phyloP scores from a whole-genome alignment of 177 flowering plant genomes.

The Telopea speciosissima region DNA sequence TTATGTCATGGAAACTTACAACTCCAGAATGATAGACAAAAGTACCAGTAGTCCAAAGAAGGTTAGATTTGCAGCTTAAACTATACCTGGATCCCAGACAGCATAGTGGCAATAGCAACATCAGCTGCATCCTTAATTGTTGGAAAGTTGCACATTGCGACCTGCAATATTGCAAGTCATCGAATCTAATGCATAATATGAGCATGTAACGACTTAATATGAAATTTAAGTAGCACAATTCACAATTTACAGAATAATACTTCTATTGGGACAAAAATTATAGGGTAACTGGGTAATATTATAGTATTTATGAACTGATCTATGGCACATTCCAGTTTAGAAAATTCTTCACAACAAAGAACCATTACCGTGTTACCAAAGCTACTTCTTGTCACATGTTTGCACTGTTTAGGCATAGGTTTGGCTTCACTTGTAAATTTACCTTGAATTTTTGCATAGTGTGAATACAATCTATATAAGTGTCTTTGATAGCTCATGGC shows the following conservation, averaged over 20 bases:
- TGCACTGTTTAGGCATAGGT: neutral
- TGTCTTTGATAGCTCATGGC: neutral
- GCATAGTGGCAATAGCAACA: conserved; percentile 93
- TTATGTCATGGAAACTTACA: neutral
- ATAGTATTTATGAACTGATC: no score
- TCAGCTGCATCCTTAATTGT: conserved; percentile 96
- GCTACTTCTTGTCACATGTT: neutral
- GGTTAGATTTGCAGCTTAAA: conserved; percentile 5
- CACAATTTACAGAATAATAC: neutral
- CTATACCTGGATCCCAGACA: conserved; percentile 88
- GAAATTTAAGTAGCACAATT: neutral
- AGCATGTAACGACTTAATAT: neutral
- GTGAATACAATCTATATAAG: neutral
- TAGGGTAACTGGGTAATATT: neutral
- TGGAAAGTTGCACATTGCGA: conserved; percentile 94
- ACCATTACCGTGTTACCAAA: neutral
- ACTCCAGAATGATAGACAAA: neutral
- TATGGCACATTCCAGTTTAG: neutral
- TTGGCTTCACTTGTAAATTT: neutral
- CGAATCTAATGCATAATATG: neutral
- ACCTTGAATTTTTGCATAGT: neutral
- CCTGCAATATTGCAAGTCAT: conserved; percentile 39
- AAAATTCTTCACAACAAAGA: neutral
- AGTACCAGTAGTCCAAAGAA: neutral
- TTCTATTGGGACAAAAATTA: neutral